A percentile compares a stretch with the other conserved stretches of the same genome.
Conservation (phyloP, 345 rosid species). For the rapeseed (Brassica napus) region Da-Ae NC_063439.1:28531001-28531500, state of each 20-base stretch:
- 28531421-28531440: conserved; percentile 31
- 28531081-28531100: neutral
- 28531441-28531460: conserved; percentile 18
- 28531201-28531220: neutral
- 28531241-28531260: neutral
- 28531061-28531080: neutral
- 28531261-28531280: neutral
- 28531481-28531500: neutral
- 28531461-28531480: neutral
- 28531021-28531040: neutral
- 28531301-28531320: neutral
- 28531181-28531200: neutral
- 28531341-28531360: neutral
- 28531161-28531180: neutral
- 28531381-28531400: neutral
- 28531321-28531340: neutral
- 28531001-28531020: no score
- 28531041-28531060: neutral
- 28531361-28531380: conserved; percentile 4
- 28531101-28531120: neutral
- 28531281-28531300: neutral
- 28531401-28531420: conserved; percentile 31
- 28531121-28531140: neutral
- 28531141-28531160: neutral
- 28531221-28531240: no score